Evolutionary conservation across 2,329 filamentous ascomycete genomes (phyloP), one percentile per base, ranked within the genome.

Genomic region (Trichoderma sp.): DNA sequence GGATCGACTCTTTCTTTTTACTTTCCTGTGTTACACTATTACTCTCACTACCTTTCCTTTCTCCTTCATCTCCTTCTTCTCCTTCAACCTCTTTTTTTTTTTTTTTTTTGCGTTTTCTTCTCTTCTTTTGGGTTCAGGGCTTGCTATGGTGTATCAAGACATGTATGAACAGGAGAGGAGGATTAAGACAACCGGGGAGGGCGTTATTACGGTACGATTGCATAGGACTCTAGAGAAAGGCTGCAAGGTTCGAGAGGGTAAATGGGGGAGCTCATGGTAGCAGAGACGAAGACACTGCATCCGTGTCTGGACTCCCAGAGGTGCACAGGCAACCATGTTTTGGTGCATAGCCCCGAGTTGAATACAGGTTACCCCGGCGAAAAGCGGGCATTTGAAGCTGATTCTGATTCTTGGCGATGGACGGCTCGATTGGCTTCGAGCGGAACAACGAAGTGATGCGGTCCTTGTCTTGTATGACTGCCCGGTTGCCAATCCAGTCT

Each of bases 291-390:
- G 57, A 36, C 66, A 36, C 55, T 15, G 20, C 12, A 43, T 64
- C n/a, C n/a, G 59, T 62, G 43, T 64, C 28, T 39, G 30, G 47
- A 53, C 34, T 30, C 20, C 23, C 43, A 71, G 28, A 71, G 28
- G 61, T 59, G 61, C 68, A 28, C 61, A 65, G 32, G 69, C 69
- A 66, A 13, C 34, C 47, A 28, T 71, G 62, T 36, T 61, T 61
- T 59, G 62, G 62, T 66, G 55, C 55, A 67, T 50, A 64, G 63
- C 53, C 63, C 50, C 36, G 55, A 67, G 55, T 71, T 71, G 63
- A 71, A 71, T 68, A 68, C 63, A 71, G 32, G 69, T 71, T 64
- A 71, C 63, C 63, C 63, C 69, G 67, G 65, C 59, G 59, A 53
- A 57, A 53, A 55, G 67, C 59, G 68, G 68, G 59, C 59, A 64